phyloP scores from a whole-genome alignment of 106 monocot species.

The Gastrodia elata region DNA sequence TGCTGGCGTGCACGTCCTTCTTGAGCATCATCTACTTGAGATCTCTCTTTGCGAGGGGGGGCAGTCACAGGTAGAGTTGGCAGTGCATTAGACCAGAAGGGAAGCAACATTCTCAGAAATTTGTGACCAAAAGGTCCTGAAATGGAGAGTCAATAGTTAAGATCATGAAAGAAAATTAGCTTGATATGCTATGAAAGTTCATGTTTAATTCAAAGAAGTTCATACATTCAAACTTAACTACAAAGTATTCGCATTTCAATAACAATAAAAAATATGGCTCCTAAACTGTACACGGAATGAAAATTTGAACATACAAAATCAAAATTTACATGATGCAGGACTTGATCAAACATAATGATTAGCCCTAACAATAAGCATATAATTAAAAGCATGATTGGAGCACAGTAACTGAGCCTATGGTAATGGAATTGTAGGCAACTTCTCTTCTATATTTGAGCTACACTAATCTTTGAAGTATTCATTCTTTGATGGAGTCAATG shows the following conservation, averaged over 20 bases:
- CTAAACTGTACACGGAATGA: neutral
- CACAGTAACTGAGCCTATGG: neutral
- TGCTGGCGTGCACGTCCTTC: slow-evolving; percentile 75
- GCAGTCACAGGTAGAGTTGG: slow-evolving; percentile 90
- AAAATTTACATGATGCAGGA: neutral
- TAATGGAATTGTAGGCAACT: no score
- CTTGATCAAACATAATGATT: neutral
- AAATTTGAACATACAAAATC: neutral
- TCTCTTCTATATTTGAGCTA: no score
- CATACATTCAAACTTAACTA: neutral
- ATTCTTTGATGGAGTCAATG: no score
- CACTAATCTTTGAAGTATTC: no score
- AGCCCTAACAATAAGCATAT: neutral
- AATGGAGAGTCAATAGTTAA: neutral
- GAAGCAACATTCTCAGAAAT: slow-evolving; percentile 76
- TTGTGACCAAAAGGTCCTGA: slow-evolving; percentile 67
- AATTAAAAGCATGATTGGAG: neutral
- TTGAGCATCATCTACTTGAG: slow-evolving; percentile 39
- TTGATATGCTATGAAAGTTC: neutral
- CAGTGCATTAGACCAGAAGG: slow-evolving; percentile 93
- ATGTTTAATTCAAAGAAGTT: neutral
- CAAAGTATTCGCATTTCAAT: neutral
- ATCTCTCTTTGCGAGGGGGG: slow-evolving; percentile 63
- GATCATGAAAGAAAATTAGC: neutral
- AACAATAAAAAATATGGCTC: neutral